Conservation (phyloP, 768 basidiomycete species). For the Tulasnella sp. region DNA sequence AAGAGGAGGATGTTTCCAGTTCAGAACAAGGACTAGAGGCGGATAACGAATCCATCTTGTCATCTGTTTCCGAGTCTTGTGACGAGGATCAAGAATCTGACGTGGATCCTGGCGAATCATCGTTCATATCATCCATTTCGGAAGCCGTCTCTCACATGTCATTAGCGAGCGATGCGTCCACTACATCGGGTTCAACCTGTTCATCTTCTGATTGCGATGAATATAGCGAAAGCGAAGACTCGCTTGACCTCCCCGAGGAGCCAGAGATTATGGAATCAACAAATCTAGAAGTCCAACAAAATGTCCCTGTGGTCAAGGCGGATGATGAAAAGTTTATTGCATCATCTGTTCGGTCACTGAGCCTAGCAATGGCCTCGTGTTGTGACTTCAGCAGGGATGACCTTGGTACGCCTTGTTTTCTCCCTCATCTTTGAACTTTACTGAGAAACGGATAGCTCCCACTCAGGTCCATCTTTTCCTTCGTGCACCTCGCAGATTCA, state of each 20-base stretch:
- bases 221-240: neutral
- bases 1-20: neutral
- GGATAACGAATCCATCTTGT: neutral
- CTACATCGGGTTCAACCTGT: too few relatives aligned
- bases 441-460: neutral
- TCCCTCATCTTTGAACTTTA: neutral
- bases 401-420: neutral
- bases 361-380: neutral
- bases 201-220: too few relatives aligned
- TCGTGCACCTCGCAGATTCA: constrained; percentile 17
- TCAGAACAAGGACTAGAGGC: neutral
- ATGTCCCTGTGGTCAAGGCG: neutral
- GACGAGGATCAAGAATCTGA: neutral
- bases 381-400: constrained; percentile 12
- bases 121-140: neutral
- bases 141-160: too few relatives aligned
- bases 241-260: neutral
- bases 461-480: constrained; percentile 13
- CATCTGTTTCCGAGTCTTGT: neutral
- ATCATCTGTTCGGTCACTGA: neutral
- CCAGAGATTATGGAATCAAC: neutral
- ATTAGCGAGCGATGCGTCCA: neutral
- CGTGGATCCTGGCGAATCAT: neutral
- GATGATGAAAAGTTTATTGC: constrained; percentile 1
- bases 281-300: neutral